Conservation (phyloP, 2,329 filamentous ascomycete genomes). For the Trichothecium roseum region DNA sequence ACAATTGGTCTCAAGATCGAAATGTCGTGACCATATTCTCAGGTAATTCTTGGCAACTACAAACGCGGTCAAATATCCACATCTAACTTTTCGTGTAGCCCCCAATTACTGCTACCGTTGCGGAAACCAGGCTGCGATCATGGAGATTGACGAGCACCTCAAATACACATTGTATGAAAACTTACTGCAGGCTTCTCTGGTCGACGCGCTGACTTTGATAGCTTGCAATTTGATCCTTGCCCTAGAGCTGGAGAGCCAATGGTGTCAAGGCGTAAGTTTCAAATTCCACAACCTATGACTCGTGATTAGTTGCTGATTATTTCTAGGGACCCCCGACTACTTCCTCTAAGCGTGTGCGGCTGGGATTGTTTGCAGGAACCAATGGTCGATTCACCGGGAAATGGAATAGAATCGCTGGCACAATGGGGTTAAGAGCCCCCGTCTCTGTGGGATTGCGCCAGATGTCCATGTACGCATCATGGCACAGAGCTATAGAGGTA, state of each 20-base stretch:
- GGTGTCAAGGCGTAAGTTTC: conserved; percentile 74
- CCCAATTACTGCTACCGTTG: conserved; percentile 98
- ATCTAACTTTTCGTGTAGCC: conserved; percentile 31
- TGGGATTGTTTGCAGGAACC: background rate
- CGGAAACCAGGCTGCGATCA: conserved; percentile 98
- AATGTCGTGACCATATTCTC: conserved; percentile 99
- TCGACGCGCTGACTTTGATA: conserved; percentile 25
- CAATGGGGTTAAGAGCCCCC: too few relatives aligned
- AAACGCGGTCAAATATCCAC: conserved; percentile 8
- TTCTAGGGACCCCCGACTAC: conserved; percentile 78
- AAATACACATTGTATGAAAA: conserved; percentile 93
- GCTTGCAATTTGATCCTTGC: conserved; percentile 98
- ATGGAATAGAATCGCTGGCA: too few relatives aligned
- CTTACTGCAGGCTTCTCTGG: conserved; percentile 14
- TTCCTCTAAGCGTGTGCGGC: conserved; percentile 62
- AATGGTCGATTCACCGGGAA: background rate
- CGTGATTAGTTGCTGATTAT: conserved; percentile 9
- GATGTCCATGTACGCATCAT: too few relatives aligned
- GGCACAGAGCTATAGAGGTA: too few relatives aligned
- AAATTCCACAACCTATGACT: background rate
- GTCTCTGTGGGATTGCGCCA: too few relatives aligned
- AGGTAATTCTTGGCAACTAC: conserved; percentile 38
- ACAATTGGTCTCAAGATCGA: conserved; percentile 97
- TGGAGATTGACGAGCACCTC: conserved; percentile 98
- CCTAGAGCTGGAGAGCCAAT: conserved; percentile 95